Evolutionary conservation across 345 rosid species (phyloP), one percentile per base, ranked within the genome.

Genomic region (Syzygium aromaticum): DNA sequence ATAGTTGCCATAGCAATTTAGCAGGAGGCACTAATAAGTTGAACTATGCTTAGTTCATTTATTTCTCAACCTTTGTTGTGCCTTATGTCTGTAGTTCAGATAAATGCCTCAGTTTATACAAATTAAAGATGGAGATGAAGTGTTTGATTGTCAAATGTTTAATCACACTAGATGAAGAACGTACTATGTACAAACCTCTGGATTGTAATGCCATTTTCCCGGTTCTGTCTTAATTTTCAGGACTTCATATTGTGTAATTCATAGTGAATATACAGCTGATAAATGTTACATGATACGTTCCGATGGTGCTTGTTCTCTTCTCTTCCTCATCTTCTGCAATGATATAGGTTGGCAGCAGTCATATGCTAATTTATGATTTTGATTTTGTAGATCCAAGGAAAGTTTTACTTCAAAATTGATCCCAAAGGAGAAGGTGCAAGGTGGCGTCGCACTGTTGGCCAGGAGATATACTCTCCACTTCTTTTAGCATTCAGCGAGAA

Each of bases 401-500:
- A 95, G 90, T 92, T 85, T 89, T 95, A 94, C 77, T 88, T 93
- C 87, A 94, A 94, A 88, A 92, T 97, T 33, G 98, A 96, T 89
- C 94, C 89, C 53, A 89, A 91, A 73, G 98, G 99, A 91, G 98
- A 93, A 86, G 99, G 99, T 87, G 96, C 98, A 30, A 96, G 93
- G 89, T 97, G 99, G 99, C 98, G 99, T 84, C 95, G 98, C 57
- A 92, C 91, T 28, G 88, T 92, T 90, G 99, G 97, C 59, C 98
- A 97, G 84, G 98, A 97, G 93, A 93, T 96, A 89, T 97, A 94
- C 86, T 96, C 98, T 84, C 99, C 99, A 49, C 93, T 97, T 84
- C 96, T 96, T 61, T 87, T 96, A 54, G 98, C 99, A 84, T 97
- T 97, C 90, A 83, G 98, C 49, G 97, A 97, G 87, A 94, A 95